These are phyloP conservation scores for Pestalotiopsis sp. DNA, from an alignment of 2,329 filamentous ascomycete genomes.

Conservation along the genomic window DNA sequence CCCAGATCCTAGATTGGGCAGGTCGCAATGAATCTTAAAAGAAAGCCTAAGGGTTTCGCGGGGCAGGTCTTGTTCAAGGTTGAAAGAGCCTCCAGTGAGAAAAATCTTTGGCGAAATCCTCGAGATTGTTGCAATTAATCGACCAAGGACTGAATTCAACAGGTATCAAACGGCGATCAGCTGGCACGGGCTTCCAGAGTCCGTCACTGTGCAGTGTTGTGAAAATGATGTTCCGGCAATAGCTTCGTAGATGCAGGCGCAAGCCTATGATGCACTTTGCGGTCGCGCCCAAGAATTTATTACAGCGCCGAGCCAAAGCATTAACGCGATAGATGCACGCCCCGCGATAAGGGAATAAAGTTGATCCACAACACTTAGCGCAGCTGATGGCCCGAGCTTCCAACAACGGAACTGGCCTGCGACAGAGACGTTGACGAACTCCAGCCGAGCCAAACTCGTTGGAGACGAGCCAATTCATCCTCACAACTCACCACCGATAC, in stretches of 20 bases:
- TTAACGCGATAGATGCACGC: background rate
- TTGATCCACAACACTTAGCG: slow-evolving; percentile 5
- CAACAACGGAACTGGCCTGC: background rate
- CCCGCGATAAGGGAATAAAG: slow-evolving; percentile 10
- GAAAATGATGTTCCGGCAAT: no score
- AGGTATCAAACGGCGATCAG: background rate
- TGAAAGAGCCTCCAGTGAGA: background rate
- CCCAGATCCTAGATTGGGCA: slow-evolving; percentile 7
- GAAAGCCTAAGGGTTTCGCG: background rate
- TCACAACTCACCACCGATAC: slow-evolving; percentile 51
- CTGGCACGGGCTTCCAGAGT: background rate
- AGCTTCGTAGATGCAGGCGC: no score
- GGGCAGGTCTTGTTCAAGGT: slow-evolving; percentile 3
- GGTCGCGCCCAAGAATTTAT: background rate
- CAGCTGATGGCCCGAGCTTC: background rate
- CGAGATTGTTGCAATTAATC: background rate
- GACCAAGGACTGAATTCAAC: background rate
- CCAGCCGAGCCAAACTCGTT: slow-evolving; percentile 19
- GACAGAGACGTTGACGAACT: slow-evolving; percentile 6
- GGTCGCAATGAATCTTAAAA: slow-evolving; percentile 2
- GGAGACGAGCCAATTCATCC: slow-evolving; percentile 33
- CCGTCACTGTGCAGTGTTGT: no score
- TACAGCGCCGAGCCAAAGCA: background rate
- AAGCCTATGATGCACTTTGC: background rate
- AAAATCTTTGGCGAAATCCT: background rate